Percentiles rank a stretch among this genome's conserved stretches.
These are phyloP conservation scores for Fraxinus cuspidata DNA, from an alignment of 257 asterid species.

Conservation along the genomic window DNA sequence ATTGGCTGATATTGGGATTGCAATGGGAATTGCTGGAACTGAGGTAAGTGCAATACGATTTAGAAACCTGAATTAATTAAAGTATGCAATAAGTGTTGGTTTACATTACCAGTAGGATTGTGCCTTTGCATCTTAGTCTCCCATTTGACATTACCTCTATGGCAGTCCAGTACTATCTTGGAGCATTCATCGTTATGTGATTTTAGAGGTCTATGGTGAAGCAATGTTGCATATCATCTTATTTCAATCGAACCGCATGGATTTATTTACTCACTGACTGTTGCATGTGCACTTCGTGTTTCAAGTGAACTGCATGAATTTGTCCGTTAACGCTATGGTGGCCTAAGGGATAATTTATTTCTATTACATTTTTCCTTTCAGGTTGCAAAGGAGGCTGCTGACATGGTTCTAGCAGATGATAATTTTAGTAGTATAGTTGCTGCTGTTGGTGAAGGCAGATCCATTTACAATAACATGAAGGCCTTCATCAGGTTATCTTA, in stretches of 20 bases:
- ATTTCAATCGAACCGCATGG: background rate
- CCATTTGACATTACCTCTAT: too few relatives aligned
- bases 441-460: conserved; percentile 98
- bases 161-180: background rate
- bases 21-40: conserved; percentile 98
- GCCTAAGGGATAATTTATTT: background rate
- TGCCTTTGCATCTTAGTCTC: too few relatives aligned
- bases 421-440: conserved; percentile 93
- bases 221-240: background rate
- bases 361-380: conserved; percentile 22
- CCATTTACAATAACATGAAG: conserved; percentile 86
- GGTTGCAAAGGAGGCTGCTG: conserved; percentile 99
- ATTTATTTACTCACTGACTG: background rate
- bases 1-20: conserved; percentile 97
- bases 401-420: conserved; percentile 98
- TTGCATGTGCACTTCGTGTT: background rate
- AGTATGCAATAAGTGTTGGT: background rate
- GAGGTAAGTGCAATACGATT: conserved; percentile 53
- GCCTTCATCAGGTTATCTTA: conserved; percentile 84
- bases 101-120: too few relatives aligned
- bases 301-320: background rate
- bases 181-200: background rate
- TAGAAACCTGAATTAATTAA: background rate
- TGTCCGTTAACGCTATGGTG: background rate
- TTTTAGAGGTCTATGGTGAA: background rate